A percentile compares a stretch with the other conserved stretches of the same genome.
These are phyloP conservation scores for Breynia disticha DNA, from an alignment of 441 rosid genomes.

Conservation along the genomic window DNA sequence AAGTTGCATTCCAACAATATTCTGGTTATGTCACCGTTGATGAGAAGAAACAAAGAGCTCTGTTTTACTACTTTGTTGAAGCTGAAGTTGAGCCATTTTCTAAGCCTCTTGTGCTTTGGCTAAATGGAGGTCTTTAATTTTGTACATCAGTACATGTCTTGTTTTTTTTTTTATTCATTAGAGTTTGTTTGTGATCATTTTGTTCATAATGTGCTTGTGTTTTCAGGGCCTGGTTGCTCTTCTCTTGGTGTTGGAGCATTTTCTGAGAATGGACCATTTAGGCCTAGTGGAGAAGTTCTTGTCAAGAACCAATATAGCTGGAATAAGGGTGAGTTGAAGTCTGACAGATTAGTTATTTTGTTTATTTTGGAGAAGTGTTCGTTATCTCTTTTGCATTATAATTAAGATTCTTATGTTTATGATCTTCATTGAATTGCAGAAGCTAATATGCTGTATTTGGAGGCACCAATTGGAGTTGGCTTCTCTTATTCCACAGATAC, in stretches of 20 bases:
- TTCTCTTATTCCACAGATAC: constrained; percentile 80
- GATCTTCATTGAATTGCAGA: constrained; percentile 35
- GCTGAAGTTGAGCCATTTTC: constrained; percentile 61
- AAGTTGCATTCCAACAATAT: constrained; percentile 59
- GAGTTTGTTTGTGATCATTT: background rate
- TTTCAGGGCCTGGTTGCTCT: constrained; percentile 89
- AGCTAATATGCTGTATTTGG: constrained; percentile 92
- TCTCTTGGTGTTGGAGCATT: constrained; percentile 95
- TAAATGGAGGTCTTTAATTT: constrained; percentile 60
- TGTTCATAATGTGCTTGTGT: background rate
- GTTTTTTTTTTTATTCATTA: background rate
- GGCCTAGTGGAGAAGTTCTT: constrained; percentile 65
- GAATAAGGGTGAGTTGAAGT: constrained; percentile 56
- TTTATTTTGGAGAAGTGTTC: background rate
- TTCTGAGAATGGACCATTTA: constrained; percentile 90
- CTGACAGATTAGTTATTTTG: background rate
- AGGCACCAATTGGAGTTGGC: constrained; percentile 94
- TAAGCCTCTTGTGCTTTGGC: constrained; percentile 96
- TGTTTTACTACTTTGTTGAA: constrained; percentile 92
- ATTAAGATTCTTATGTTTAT: constrained; percentile 12
- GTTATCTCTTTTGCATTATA: constrained; percentile 10
- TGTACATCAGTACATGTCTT: background rate
- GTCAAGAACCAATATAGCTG: constrained; percentile 78
- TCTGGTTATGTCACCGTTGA: constrained; percentile 86
- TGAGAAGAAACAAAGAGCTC: constrained; percentile 50